Conservation (phyloP, 1,284 basidiomycete genomes). For the Schizophyllum amplum region DNA sequence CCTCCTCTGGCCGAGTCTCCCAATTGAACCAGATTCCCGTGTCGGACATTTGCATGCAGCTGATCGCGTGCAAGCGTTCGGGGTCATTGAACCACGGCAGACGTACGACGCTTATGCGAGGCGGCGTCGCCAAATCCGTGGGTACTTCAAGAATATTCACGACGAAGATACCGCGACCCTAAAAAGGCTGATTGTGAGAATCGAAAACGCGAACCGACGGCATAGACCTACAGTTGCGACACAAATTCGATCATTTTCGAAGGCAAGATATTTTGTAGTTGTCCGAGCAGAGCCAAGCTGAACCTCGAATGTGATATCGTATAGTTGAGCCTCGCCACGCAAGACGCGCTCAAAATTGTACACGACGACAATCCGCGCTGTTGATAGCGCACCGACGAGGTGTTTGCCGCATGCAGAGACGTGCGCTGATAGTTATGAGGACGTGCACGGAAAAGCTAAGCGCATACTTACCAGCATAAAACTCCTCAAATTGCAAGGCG, state of each 20-base stretch:
- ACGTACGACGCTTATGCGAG: conserved; percentile 23
- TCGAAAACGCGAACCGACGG: neutral
- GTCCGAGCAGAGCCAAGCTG: conserved; percentile 29
- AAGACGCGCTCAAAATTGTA: conserved; percentile 42
- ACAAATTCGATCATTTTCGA: conserved; percentile 39
- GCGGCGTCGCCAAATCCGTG: conserved; percentile 12
- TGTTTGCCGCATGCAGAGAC: conserved; percentile 50
- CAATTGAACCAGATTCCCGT: conserved; percentile 43
- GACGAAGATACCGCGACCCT: conserved; percentile 44
- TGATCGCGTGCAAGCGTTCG: conserved; percentile 26
- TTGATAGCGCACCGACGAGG: conserved; percentile 37
- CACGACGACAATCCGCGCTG: conserved; percentile 41
- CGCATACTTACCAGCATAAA: conserved; percentile 8
- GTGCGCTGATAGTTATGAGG: conserved; percentile 35
- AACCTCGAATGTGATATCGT: conserved; percentile 34
- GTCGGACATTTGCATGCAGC: conserved; percentile 52
- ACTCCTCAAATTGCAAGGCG: conserved; percentile 9
- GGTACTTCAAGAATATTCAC: conserved; percentile 17
- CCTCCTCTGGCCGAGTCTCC: conserved; percentile 17
- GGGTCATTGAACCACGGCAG: conserved; percentile 31
- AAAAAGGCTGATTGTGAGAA: neutral
- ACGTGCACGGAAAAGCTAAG: neutral
- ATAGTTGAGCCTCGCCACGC: conserved; percentile 18
- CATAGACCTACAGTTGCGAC: conserved; percentile 39
- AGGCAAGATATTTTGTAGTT: conserved; percentile 42